Evolutionary conservation across 768 basidiomycete species (phyloP), one percentile per base, ranked within the genome.

Genomic region (Lenzites betulinus): DNA sequence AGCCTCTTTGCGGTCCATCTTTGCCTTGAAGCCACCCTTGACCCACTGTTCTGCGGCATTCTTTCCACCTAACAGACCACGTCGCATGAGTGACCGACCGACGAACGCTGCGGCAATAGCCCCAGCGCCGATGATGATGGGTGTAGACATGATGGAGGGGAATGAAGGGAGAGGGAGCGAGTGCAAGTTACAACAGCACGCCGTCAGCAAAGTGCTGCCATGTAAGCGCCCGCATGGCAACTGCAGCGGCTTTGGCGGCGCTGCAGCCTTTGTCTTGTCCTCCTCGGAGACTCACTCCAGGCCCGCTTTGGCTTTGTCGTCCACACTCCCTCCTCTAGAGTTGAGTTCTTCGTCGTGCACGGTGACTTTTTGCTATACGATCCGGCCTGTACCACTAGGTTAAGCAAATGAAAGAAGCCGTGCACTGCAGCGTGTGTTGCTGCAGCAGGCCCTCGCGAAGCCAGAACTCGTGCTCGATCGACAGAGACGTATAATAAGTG

Each of bases 1-100:
- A 7, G 97, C 97, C 77, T 98, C 97, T 62, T 86, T 90, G 67
- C 92, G 81, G 71, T 98, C 96, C 95, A 98, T 98, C 81, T 93
- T 97, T 26, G 85, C 80, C 71, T 87, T 89, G 83, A 99, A 99
- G 8, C 97, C 96, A 57, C 96, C 96, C 75, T 88, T 93, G 18
- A 80, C 87, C 86, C 93, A 98, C 72, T 95, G 83, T 43, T 94
- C 89, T 13, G 87, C 88, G 12, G 81, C 88, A 23, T 77, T 79
- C 65, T 77, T 82, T 13, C 83, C 88, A 26, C 81, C 75, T 64
- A 88, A 78, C 5, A 83, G 64, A 2, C 89, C 89, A 23, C 80
- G 80, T 43, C 87, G 82, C 44, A 94, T 67, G 13, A 92, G 74
- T 46, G 87, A 86, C 49, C 93, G 81, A 7, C 91, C 92, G 22